Conservation (phyloP, 1,284 basidiomycete species). For the Microstroma glucosiphilum region DNA sequence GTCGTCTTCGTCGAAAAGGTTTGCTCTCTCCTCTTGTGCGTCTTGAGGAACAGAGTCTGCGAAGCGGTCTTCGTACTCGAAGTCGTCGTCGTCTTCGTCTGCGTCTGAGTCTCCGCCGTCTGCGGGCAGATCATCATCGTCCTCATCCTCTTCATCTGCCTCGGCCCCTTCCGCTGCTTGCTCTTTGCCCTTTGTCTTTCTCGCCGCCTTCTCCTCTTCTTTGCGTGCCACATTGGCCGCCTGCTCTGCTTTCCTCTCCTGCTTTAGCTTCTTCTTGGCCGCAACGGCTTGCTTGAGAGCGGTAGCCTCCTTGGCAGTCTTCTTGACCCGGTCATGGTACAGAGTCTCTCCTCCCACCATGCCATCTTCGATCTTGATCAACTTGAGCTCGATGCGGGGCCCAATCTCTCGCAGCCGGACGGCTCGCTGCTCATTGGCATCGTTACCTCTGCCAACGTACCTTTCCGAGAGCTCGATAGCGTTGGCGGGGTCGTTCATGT, state of each 20-base stretch:
- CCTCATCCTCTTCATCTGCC: constrained; percentile 11
- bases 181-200: constrained; percentile 9
- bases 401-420: constrained; percentile 89
- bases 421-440: constrained; percentile 80
- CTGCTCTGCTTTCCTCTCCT: constrained; percentile 30
- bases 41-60: constrained; percentile 12
- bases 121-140: constrained; percentile 13
- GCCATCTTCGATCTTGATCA: constrained; percentile 94
- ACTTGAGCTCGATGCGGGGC: constrained; percentile 82
- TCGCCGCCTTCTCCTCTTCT: constrained; percentile 27
- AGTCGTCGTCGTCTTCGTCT: constrained; percentile 25
- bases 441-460: constrained; percentile 90
- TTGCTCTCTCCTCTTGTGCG: constrained; percentile 23
- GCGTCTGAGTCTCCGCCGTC: constrained; percentile 21
- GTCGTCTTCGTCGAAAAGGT: constrained; percentile 12
- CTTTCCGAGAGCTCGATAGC: constrained; percentile 75
- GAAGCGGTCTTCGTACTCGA: constrained; percentile 40
- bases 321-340: constrained; percentile 38
- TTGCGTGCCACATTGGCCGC: constrained; percentile 40
- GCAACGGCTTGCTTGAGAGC: constrained; percentile 19
- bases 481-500: constrained; percentile 61
- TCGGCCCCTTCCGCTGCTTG: background rate
- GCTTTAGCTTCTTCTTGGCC: constrained; percentile 23
- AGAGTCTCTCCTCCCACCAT: constrained; percentile 52
- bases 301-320: constrained; percentile 23